Evolutionary conservation across 192 early-diverging fungal genomes (phyloP).

Genomic region (Coemansia sp.): DNA sequence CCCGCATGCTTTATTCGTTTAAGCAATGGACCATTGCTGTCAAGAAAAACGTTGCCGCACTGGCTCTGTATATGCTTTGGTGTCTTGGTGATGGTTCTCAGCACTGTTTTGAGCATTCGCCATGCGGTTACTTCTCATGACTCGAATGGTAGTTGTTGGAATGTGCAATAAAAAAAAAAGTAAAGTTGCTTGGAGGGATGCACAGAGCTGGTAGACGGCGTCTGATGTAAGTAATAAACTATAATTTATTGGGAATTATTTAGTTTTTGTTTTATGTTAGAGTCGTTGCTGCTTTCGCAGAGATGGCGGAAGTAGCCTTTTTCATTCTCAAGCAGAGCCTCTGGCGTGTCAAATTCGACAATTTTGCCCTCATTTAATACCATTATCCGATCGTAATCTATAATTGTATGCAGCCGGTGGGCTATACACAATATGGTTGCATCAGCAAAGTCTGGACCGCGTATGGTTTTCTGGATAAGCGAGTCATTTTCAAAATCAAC

Average conservation of each 20-base stretch:
- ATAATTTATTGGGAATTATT: too few relatives aligned
- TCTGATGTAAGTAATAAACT: too few relatives aligned
- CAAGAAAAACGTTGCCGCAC: conserved; percentile 61
- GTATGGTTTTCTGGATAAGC: conserved; percentile 80
- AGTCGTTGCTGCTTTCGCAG: conserved; percentile 77
- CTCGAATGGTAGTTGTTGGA: conserved; percentile 5
- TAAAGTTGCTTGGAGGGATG: too few relatives aligned
- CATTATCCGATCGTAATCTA: conserved; percentile 79
- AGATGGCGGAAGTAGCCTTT: conserved; percentile 65
- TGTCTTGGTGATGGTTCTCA: background rate
- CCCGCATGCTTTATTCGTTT: conserved; percentile 77
- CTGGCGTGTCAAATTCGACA: conserved; percentile 78
- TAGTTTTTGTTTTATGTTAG: conserved; percentile 31
- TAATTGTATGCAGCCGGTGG: conserved; percentile 80
- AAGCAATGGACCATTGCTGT: conserved; percentile 57
- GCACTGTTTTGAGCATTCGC: conserved; percentile 3
- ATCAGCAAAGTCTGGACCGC: conserved; percentile 62
- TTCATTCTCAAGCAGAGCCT: conserved; percentile 55
- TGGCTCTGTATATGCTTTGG: conserved; percentile 78
- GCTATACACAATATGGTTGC: conserved; percentile 84
- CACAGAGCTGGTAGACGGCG: too few relatives aligned
- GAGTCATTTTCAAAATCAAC: conserved; percentile 85
- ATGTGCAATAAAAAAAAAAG: background rate
- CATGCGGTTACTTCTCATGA: conserved; percentile 2
- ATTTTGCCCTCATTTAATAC: conserved; percentile 76